These are phyloP conservation scores for Serendipita vermifera DNA, from an alignment of 768 basidiomycete species.

Conservation along the genomic window DNA sequence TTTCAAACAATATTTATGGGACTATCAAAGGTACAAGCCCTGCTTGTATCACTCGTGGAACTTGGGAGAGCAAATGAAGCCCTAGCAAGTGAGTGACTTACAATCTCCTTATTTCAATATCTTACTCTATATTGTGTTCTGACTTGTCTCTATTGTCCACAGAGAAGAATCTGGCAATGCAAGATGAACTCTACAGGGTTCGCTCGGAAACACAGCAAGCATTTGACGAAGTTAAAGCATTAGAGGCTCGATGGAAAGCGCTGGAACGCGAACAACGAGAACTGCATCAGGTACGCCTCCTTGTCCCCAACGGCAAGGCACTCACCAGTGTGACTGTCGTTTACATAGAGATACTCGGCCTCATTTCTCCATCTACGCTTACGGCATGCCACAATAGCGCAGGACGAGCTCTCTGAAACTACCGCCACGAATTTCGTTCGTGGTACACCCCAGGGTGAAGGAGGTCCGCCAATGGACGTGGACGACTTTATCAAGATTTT, in stretches of 20 bases:
- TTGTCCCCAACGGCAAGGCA: not conserved
- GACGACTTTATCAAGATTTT: constrained; percentile 84
- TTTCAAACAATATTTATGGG: constrained; percentile 84
- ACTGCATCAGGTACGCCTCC: constrained; percentile 59
- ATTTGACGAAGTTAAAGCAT: constrained; percentile 71
- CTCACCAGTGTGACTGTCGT: not conserved
- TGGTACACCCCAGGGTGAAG: constrained; percentile 15
- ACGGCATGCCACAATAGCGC: constrained; percentile 74
- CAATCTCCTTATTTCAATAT: not conserved
- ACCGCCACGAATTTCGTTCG: constrained; percentile 67
- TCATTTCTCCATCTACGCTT: constrained; percentile 83
- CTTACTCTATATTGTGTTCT: constrained; percentile 9
- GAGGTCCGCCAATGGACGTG: constrained; percentile 33
- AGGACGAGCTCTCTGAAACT: constrained; percentile 80
- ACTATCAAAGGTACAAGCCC: constrained; percentile 52
- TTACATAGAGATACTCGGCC: constrained; percentile 57
- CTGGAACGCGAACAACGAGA: constrained; percentile 80
- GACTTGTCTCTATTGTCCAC: constrained; percentile 2
- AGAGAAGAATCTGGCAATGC: constrained; percentile 67
- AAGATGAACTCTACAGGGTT: constrained; percentile 61
- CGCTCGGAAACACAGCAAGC: constrained; percentile 74
- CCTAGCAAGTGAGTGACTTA: constrained; percentile 58
- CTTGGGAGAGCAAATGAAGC: constrained; percentile 75
- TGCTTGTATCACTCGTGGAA: constrained; percentile 65
- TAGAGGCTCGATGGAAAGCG: constrained; percentile 76